Evolutionary conservation across 495 filamentous ascomycete species (phyloP).

Genomic region (Hypoxylon perforatum): DNA sequence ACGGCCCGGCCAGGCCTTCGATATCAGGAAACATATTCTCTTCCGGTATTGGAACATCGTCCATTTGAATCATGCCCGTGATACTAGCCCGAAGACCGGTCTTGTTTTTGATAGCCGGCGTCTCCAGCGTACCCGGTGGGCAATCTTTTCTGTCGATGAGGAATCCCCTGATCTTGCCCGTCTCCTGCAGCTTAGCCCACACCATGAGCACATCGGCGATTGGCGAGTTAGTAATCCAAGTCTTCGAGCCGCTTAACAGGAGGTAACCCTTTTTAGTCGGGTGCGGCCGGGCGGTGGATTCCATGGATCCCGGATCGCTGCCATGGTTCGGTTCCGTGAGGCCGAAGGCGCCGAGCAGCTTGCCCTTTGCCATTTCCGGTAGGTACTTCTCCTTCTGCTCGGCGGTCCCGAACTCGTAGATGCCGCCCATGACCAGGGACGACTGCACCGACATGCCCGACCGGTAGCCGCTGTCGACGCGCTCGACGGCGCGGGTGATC

Average conservation of each 20-base stretch:
- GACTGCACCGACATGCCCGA: conserved; percentile 97
- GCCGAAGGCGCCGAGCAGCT: conserved; percentile 90
- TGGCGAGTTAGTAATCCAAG: conserved; percentile 98
- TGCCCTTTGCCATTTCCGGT: conserved; percentile 85
- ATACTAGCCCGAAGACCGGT: conserved; percentile 91
- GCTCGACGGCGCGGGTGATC: conserved; percentile 95
- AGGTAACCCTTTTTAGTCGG: conserved; percentile 88
- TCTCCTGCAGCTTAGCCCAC: conserved; percentile 92
- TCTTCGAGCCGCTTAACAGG: conserved; percentile 86
- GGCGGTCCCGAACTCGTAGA: conserved; percentile 88
- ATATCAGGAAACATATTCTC: conserved; percentile 95
- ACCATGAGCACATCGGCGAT: conserved; percentile 92
- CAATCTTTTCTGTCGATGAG: conserved; percentile 84
- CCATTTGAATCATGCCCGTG: conserved; percentile 97
- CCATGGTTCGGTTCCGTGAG: conserved; percentile 98
- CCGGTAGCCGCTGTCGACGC: conserved; percentile 94
- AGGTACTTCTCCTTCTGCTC: conserved; percentile 93
- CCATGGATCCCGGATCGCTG: conserved; percentile 96
- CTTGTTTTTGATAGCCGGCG: conserved; percentile 94
- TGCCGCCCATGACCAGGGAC: conserved; percentile 95
- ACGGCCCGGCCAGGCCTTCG: conserved; percentile 88
- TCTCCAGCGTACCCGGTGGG: conserved; percentile 88
- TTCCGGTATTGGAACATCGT: conserved; percentile 85
- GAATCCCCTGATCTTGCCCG: conserved; percentile 96
- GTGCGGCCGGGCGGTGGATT: conserved; percentile 86